Conservation (phyloP, 2,329 filamentous ascomycete genomes). For the Lasiodiplodia hormozganensis region DNA sequence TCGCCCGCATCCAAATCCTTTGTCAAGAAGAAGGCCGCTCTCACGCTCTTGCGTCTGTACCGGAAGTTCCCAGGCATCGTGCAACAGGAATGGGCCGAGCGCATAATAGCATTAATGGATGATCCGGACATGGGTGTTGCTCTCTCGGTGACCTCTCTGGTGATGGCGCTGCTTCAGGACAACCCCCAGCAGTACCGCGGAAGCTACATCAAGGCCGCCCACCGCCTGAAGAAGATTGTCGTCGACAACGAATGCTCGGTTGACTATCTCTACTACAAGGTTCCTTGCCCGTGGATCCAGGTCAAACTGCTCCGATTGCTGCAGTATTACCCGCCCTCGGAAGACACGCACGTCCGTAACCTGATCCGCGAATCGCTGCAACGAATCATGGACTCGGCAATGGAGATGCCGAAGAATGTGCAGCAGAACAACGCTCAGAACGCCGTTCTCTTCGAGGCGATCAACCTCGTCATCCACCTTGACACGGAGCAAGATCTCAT, state of each 20-base stretch:
- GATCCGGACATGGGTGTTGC: conserved; percentile 93
- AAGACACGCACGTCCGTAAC: conserved; percentile 89
- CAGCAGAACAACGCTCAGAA: conserved; percentile 99
- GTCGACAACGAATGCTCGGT: conserved; percentile 87
- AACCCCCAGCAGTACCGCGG: conserved; percentile 93
- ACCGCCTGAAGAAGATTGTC: conserved; percentile 85
- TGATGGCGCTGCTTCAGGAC: conserved; percentile 94
- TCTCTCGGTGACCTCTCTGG: conserved; percentile 91
- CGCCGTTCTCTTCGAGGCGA: conserved; percentile 96
- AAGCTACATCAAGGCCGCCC: conserved; percentile 91
- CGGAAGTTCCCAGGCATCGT: conserved; percentile 94
- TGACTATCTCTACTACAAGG: conserved; percentile 98
- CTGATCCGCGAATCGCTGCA: conserved; percentile 92
- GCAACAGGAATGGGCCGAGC: conserved; percentile 95
- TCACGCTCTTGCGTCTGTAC: conserved; percentile 91
- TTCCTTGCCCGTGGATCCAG: conserved; percentile 98
- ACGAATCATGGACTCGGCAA: conserved; percentile 86
- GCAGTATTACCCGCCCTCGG: conserved; percentile 92
- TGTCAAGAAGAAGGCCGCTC: conserved; percentile 97
- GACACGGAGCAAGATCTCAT: conserved; percentile 94
- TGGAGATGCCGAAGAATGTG: conserved; percentile 96
- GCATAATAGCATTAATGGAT: conserved; percentile 99
- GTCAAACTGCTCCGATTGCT: conserved; percentile 90
- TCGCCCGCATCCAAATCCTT: conserved; percentile 97
- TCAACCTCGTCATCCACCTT: conserved; percentile 96